A percentile compares a stretch with the other conserved stretches of the same genome.
phyloP scores from a whole-genome alignment of 2,329 filamentous ascomycete species.

The Ophiosphaerella herpotricha region DNA sequence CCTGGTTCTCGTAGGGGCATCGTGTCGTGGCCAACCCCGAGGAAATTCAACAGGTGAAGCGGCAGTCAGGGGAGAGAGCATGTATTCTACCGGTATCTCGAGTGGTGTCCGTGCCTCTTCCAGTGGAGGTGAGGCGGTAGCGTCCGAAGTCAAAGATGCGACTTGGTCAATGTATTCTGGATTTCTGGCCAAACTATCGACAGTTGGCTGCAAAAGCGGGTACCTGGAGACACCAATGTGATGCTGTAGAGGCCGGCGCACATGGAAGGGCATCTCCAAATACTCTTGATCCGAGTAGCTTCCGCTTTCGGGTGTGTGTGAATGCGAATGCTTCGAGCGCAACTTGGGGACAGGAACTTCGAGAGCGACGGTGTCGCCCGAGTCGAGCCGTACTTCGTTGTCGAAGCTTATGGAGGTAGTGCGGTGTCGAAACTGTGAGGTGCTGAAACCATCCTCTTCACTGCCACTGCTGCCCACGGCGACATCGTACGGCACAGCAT shows the following conservation, averaged over 20 bases:
- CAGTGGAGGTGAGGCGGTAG: conserved; percentile 45
- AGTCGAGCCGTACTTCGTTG: conserved; percentile 47
- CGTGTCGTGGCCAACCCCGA: conserved; percentile 30
- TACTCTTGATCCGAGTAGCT: conserved; percentile 42
- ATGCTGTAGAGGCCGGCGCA: conserved; percentile 27
- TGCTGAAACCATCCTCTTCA: conserved; percentile 29
- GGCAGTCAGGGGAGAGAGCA: conserved; percentile 40
- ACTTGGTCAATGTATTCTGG: conserved; percentile 41
- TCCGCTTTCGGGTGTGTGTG: conserved; percentile 29
- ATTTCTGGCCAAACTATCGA: conserved; percentile 35
- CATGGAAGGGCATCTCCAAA: conserved; percentile 34
- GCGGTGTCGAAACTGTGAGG: conserved; percentile 37
- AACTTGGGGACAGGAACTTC: conserved; percentile 45
- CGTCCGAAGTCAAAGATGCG: conserved; percentile 49
- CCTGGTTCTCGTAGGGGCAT: conserved; percentile 35
- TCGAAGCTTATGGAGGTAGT: conserved; percentile 49
- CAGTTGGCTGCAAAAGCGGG: conserved; percentile 43
- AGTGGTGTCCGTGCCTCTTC: conserved; percentile 47
- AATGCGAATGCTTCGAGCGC: conserved; percentile 19
- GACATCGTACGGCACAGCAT: conserved; percentile 23
- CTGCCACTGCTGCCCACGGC: conserved; percentile 32
- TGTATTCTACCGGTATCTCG: conserved; percentile 39
- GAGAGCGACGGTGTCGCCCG: conserved; percentile 44
- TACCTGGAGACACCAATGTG: conserved; percentile 35
- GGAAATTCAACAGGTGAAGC: conserved; percentile 46